Conservation (phyloP, 331 rosid genomes). For the Saraca asoca region DNA sequence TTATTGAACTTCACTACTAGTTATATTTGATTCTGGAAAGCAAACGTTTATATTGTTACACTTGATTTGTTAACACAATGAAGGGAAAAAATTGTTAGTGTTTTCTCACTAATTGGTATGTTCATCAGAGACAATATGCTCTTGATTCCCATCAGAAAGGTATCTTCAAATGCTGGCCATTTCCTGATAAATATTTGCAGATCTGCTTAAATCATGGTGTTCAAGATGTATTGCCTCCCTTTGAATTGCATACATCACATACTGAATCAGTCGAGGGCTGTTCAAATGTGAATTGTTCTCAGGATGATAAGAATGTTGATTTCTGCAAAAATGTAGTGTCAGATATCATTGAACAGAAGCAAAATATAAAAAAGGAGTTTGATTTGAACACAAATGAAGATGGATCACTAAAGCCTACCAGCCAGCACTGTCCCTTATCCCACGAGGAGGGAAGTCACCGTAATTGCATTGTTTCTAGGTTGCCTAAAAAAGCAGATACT, state of each 20-base stretch:
- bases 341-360: slow-evolving; percentile 26
- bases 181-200: too few species aligned
- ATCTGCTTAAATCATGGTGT: too few species aligned
- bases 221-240: too few species aligned
- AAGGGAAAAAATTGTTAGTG: too few species aligned
- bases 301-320: slow-evolving; percentile 31
- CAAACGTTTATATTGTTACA: not conserved
- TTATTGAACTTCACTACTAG: not conserved
- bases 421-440: slow-evolving; percentile 27
- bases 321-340: slow-evolving; percentile 20
- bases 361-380: slow-evolving; percentile 30
- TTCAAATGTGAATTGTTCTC: slow-evolving; percentile 23
- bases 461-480: slow-evolving; percentile 29
- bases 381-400: slow-evolving; percentile 31
- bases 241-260: too few species aligned
- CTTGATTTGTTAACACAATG: not conserved
- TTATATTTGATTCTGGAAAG: not conserved
- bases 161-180: too few species aligned
- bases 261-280: slow-evolving; percentile 32
- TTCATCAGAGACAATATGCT: too few species aligned
- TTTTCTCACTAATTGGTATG: too few species aligned
- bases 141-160: too few species aligned
- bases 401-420: slow-evolving; percentile 34
- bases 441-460: slow-evolving; percentile 36
- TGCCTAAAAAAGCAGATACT: slow-evolving; percentile 23